Base-by-base conservation (phyloP, 2,329 filamentous ascomycete species). In the Rhynchosporium graminicola region DNA sequence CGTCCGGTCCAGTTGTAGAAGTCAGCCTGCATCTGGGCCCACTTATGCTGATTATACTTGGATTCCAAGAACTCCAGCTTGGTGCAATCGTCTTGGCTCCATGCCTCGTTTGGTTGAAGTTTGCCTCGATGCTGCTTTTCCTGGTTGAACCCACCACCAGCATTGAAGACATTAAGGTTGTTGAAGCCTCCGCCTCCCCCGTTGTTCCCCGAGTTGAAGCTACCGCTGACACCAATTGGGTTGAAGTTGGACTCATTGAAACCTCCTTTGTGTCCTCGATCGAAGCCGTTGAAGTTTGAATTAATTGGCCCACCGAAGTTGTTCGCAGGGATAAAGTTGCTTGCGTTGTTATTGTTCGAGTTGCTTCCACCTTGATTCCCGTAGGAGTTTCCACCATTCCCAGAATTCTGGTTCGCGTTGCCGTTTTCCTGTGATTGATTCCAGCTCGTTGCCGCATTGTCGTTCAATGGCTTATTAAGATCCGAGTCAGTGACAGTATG, bases 1-100 rank as follows among this genome's bases (percentile, higher is more conserved):
- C 72, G 62, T 1, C 71, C 72, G 8, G 73, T 74, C 61, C 66
- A 69, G 57, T 73, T 74, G n/a, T 65, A 74, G 52, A 75, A 74
- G 1, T 57, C 64, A 42, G 70, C 69, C 54, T 74, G 72, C 8
- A 75, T 63, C 20, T 72, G 65, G 47, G 70, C 42, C 73, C 73
- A 75, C 59, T 72, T 74, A 5, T 71, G 58, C 38, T 68, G 54
- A 4, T 52, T 43, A 55, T 74, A 68, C 28, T 65, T 62, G 31
- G 56, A 61, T 57, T 68, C 63, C 48, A 75, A 36, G 47, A 69
- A 63, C 62, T 73, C 70, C 6, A 75, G 54, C 1, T 69, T 57
- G 5, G 68, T 60, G 63, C 73, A 74, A 58, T 74, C 72, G 15
- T 70, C 64, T 3, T 52, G 48, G 1, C 65, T 66, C 72, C 72